Evolutionary conservation across 2,329 filamentous ascomycete species (phyloP), one percentile per base, ranked within the genome.

Genomic region (Xylariales sp.): DNA sequence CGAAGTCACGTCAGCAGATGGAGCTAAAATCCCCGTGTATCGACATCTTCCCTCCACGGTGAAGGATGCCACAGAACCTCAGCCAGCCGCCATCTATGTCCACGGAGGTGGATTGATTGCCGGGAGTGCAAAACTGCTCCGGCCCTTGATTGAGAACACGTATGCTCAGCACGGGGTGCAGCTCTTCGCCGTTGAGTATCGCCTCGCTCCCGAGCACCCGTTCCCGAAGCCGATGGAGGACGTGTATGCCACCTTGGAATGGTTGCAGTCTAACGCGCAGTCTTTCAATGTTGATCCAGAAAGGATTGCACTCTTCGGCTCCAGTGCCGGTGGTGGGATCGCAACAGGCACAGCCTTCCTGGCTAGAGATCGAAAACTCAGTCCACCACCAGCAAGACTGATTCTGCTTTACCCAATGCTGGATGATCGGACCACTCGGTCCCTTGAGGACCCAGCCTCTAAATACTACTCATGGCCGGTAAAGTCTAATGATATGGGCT

Each of bases 151-250:
- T 14, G 24, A 29, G 21, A 24, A 24, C 7, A 11, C 3, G 13
- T 27, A n/a, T 16, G 25, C 16, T 12, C 8, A 13, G 11, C 16
- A 7, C 16, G 28, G 18, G 8, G 20, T 38, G 12, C 38, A 34
- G 31, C 24, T 40, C 12, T 33, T 77, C 38, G 67, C 73, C 45
- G 65, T 75, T 10, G 69, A 53, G n/a, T 77, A 76, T 47, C 64
- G 72, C 5, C 62, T 74, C 2, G 66, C 72, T 0, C 72, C 72
- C 7, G 70, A 75, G 49, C 50, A 64, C 43, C 54, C 65, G 5
- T 74, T 70, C 40, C 72, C 72, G n/a, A 61, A 62, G 12, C 60
- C 58, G 20, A 60, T 69, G 14, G 61, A 67, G n/a, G 72, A 76
- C 53, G 65, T 64, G 34, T 74, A 67, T 51, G 64, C 62, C 6